phyloP scores from a whole-genome alignment of 371 early-diverging fungal species.

The Mucor velutinosus region DNA sequence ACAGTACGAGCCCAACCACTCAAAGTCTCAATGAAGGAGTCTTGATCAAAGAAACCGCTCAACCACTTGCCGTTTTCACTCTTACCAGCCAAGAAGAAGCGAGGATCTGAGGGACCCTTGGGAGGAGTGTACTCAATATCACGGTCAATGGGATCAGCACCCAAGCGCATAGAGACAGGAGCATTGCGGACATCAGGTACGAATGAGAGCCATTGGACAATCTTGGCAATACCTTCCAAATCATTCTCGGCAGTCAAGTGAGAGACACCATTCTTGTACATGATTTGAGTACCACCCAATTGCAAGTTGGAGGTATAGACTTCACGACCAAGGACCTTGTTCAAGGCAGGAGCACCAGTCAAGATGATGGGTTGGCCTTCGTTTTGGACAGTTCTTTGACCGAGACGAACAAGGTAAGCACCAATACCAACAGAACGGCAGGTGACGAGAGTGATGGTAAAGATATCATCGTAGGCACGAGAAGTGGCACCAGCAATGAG shows the following conservation, averaged over 20 bases:
- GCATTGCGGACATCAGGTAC: slow-evolving; percentile 78
- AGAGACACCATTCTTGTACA: slow-evolving; percentile 98
- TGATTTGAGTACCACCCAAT: slow-evolving; percentile 98
- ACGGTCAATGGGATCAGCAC: slow-evolving; percentile 72
- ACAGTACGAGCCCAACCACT: slow-evolving; percentile 70
- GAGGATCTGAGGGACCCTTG: slow-evolving; percentile 90
- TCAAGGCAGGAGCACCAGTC: slow-evolving; percentile 97
- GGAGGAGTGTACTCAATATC: slow-evolving; percentile 78
- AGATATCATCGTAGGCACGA: slow-evolving; percentile 95
- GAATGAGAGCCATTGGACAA: slow-evolving; percentile 94
- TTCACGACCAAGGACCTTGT: slow-evolving; percentile 98
- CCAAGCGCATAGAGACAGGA: slow-evolving; percentile 59
- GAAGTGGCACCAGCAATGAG: slow-evolving; percentile 99
- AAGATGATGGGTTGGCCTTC: slow-evolving; percentile 97
- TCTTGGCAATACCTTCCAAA: slow-evolving; percentile 90
- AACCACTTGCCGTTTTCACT: slow-evolving; percentile 73
- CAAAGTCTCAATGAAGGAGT: slow-evolving; percentile 84
- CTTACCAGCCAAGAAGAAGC: slow-evolving; percentile 86
- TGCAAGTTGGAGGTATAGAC: slow-evolving; percentile 98
- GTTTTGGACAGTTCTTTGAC: slow-evolving; percentile 97
- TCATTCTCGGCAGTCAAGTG: slow-evolving; percentile 96
- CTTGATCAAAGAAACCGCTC: slow-evolving; percentile 92
- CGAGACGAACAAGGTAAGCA: slow-evolving; percentile 98
- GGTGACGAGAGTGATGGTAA: slow-evolving; percentile 96
- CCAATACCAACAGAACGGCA: slow-evolving; percentile 99